Evolutionary conservation across 2,329 filamentous ascomycete genomes (phyloP).

Genomic region (Xylariaceae sp.): DNA sequence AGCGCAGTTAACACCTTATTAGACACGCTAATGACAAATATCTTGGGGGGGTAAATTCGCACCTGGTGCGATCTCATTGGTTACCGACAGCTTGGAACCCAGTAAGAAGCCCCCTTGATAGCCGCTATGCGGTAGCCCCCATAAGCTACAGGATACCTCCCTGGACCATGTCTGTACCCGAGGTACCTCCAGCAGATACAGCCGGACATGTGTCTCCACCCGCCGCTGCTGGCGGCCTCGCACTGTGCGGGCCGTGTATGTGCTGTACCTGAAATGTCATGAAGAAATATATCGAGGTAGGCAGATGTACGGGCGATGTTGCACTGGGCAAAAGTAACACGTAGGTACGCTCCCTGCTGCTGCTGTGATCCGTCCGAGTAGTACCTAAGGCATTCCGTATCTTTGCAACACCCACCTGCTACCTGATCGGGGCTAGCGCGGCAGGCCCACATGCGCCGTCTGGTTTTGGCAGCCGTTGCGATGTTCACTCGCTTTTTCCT

Average conservation of each 20-base stretch:
- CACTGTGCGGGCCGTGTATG: constrained; percentile 11
- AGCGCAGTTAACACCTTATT: background rate
- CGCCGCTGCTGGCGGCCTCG: background rate
- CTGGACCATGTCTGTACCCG: background rate
- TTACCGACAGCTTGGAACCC: constrained; percentile 26
- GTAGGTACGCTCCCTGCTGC: background rate
- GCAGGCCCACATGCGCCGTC: background rate
- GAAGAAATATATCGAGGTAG: background rate
- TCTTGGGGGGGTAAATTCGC: constrained; percentile 4
- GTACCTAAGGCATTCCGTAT: background rate
- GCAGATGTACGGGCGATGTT: background rate
- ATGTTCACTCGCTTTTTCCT: background rate
- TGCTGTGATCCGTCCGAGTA: background rate
- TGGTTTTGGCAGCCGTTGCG: background rate
- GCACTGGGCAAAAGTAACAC: background rate
- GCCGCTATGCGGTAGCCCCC: constrained; percentile 13
- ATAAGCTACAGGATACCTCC: background rate
- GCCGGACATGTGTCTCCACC: background rate
- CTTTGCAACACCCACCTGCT: background rate
- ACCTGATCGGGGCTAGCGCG: background rate
- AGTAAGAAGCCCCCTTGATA: constrained; percentile 6
- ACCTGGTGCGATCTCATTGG: constrained; percentile 20
- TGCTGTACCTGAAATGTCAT: constrained; percentile 2
- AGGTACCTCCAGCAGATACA: background rate
- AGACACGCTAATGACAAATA: constrained; percentile 15